Conservation (phyloP, 495 filamentous ascomycete species). For the Lindgomyces ingoldianus region DNA sequence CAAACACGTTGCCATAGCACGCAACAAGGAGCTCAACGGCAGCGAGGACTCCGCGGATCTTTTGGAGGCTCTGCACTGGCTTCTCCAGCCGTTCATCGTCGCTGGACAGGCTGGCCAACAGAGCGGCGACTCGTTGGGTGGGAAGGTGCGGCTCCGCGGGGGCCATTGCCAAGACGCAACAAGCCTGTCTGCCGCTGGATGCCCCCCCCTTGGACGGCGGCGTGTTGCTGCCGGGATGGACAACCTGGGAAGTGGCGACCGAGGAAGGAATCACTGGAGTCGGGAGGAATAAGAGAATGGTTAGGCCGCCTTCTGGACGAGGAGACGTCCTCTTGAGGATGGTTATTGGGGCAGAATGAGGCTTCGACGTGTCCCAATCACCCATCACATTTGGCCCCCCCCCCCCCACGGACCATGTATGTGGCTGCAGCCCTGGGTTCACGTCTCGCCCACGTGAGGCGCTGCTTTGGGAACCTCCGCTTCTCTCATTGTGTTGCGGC, state of each 20-base stretch:
- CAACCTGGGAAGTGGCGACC: too few species aligned
- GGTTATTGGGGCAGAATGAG: not conserved
- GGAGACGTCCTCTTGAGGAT: not conserved
- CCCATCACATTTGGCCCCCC: not conserved
- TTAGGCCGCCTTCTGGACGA: not conserved
- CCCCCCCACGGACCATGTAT: not conserved
- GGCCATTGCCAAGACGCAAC: not conserved
- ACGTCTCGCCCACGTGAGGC: not conserved
- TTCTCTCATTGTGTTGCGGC: not conserved
- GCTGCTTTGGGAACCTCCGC: not conserved
- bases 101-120: not conserved
- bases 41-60: not conserved
- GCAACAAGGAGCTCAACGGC: not conserved
- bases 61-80: not conserved
- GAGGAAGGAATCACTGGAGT: not conserved
- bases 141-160: not conserved
- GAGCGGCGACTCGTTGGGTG: not conserved
- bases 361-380: not conserved
- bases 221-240: not conserved
- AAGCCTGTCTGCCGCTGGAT: not conserved
- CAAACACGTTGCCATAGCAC: not conserved
- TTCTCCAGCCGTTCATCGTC: not conserved
- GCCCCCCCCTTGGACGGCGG: not conserved
- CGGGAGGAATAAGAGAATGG: not conserved
- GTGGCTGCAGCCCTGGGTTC: not conserved